Percentiles rank a stretch among this genome's conserved stretches.
Evolutionary conservation across 148 eudicot species (phyloP).

Genomic region (Fagopyrum homotropicum): DNA sequence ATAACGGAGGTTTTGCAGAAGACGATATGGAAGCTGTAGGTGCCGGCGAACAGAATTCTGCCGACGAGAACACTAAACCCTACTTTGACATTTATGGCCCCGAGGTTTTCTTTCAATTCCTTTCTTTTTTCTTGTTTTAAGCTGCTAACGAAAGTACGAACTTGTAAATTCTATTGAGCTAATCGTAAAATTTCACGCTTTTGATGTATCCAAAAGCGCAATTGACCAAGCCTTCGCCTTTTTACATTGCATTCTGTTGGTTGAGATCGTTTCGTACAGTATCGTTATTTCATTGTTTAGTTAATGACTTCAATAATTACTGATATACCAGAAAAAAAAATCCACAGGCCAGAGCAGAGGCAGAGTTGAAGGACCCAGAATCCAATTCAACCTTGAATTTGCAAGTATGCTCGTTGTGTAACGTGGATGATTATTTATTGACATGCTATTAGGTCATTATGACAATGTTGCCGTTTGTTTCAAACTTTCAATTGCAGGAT

Average conservation of each 20-base stretch:
- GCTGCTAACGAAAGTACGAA: neutral
- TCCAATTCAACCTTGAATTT: conserved; percentile 55
- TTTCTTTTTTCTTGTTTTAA: neutral
- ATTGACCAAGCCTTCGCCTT: no score
- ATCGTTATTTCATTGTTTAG: neutral
- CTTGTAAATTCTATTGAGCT: neutral
- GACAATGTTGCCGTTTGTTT: neutral
- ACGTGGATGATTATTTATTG: neutral
- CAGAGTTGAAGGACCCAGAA: conserved; percentile 54
- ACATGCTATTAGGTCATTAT: neutral
- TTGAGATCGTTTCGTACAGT: neutral
- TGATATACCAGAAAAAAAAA: neutral
- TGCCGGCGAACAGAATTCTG: conserved; percentile 19
- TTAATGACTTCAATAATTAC: neutral
- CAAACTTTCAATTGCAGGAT: conserved; percentile 39
- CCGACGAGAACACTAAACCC: conserved; percentile 19
- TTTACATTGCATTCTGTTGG: neutral
- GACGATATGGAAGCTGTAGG: conserved; percentile 18
- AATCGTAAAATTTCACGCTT: neutral
- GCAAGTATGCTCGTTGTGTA: neutral
- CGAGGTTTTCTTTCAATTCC: conserved; percentile 16
- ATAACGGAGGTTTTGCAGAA: neutral
- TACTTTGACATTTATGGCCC: conserved; percentile 76
- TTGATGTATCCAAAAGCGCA: neutral
- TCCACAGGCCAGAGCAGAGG: conserved; percentile 52